phyloP scores from a whole-genome alignment of 495 filamentous ascomycete genomes.

The Cercophora sp. region DNA sequence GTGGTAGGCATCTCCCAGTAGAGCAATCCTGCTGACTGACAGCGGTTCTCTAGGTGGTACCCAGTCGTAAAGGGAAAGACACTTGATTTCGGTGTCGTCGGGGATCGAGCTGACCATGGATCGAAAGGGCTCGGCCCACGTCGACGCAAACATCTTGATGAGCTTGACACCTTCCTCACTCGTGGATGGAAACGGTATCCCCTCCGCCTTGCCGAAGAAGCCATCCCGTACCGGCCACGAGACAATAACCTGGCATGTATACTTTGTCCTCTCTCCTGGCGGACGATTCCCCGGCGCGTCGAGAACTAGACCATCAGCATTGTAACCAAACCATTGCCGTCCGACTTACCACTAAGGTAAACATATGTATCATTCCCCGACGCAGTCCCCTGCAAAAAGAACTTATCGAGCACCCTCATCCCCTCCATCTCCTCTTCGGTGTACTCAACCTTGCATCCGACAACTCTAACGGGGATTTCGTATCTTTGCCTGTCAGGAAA shows the following conservation, averaged over 20 bases:
- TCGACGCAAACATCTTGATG: conserved; percentile 49
- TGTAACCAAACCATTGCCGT: neutral
- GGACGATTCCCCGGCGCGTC: conserved; percentile 27
- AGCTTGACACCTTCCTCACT: conserved; percentile 42
- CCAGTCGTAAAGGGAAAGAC: conserved; percentile 57
- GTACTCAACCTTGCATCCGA: conserved; percentile 29
- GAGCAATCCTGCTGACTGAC: conserved; percentile 38
- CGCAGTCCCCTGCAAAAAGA: conserved; percentile 58
- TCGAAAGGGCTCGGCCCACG: conserved; percentile 56
- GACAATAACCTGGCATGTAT: conserved; percentile 46
- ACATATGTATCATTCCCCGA: conserved; percentile 51
- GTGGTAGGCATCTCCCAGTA: conserved; percentile 60
- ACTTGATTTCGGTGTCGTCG: conserved; percentile 42
- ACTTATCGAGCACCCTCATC: conserved; percentile 47
- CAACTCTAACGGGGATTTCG: conserved; percentile 25
- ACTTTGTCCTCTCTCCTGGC: conserved; percentile 8
- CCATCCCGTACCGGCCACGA: conserved; percentile 45
- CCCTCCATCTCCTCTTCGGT: conserved; percentile 27
- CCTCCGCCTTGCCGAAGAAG: conserved; percentile 20
- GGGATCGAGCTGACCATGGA: conserved; percentile 45
- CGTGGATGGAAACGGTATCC: conserved; percentile 36
- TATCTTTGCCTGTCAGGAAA: conserved; percentile 21
- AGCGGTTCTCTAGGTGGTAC: conserved; percentile 28
- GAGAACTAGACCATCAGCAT: conserved; percentile 25
- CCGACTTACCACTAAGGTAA: conserved; percentile 30